phyloP scores from a whole-genome alignment of 2,329 filamentous ascomycete species.

The Simplicillium aogashimaense region DNA sequence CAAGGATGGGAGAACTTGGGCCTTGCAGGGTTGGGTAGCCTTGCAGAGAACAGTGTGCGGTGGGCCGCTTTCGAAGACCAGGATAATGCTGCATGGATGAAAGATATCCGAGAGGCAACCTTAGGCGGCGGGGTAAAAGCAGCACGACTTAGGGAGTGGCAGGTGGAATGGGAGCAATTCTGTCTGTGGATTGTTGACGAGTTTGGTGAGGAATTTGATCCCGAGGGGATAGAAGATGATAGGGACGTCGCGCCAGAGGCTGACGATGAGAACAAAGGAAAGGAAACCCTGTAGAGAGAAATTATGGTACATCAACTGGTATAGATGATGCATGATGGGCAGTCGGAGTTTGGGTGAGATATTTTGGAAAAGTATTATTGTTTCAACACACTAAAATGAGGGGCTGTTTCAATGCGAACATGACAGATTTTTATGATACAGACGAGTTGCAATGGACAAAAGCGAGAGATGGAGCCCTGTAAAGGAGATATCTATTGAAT shows the following conservation, averaged over 20 bases:
- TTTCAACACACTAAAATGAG: no score
- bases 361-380: no score
- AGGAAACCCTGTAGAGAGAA: neutral
- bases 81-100: constrained; percentile 56
- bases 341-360: no score
- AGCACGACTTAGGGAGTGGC: constrained; percentile 66
- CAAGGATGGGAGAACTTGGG: constrained; percentile 90
- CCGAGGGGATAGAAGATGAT: neutral
- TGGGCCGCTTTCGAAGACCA: constrained; percentile 88
- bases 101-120: constrained; percentile 64
- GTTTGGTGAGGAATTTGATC: constrained; percentile 54
- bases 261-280: neutral
- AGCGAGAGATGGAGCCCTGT: no score
- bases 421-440: no score
- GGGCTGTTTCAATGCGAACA: no score
- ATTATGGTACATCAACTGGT: no score
- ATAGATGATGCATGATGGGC: no score
- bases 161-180: constrained; percentile 75
- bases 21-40: constrained; percentile 70
- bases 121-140: constrained; percentile 64
- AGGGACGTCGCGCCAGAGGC: neutral
- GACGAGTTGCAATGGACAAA: no score
- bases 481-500: no score
- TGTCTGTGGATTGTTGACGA: constrained; percentile 84
- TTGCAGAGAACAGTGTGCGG: constrained; percentile 86